A percentile compares a stretch with the other conserved stretches of the same genome.
Evolutionary conservation across 2,329 filamentous ascomycete genomes (phyloP).

Genomic region (Fusarium protoensiforme): DNA sequence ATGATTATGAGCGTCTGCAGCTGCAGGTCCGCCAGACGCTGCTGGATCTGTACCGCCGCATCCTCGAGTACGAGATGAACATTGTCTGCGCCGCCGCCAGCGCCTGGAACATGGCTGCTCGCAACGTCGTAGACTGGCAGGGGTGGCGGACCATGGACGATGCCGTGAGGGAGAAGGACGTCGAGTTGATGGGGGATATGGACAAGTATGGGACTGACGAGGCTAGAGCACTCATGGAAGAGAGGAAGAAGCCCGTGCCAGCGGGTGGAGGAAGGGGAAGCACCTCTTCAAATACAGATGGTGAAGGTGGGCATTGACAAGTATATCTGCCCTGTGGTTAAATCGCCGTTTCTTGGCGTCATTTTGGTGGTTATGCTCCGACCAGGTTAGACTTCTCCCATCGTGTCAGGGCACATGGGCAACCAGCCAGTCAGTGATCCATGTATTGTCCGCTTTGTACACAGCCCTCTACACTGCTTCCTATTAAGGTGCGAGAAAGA

Average conservation of each 20-base stretch:
- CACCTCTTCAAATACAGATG: background rate
- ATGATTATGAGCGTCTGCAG: constrained; percentile 38
- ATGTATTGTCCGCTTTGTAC: background rate
- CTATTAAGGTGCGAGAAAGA: too few species aligned
- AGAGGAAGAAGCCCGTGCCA: constrained; percentile 20
- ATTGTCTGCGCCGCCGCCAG: constrained; percentile 52
- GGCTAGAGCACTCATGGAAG: constrained; percentile 27
- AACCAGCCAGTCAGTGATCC: background rate
- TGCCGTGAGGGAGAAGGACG: constrained; percentile 43
- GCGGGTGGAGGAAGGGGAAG: constrained; percentile 22
- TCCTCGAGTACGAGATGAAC: constrained; percentile 54
- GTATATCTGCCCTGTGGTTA: background rate
- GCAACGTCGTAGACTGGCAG: constrained; percentile 51
- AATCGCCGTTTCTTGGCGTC: background rate
- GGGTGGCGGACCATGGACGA: constrained; percentile 43
- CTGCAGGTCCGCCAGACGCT: constrained; percentile 38
- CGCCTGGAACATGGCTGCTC: constrained; percentile 50
- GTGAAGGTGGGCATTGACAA: background rate
- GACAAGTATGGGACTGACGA: constrained; percentile 30
- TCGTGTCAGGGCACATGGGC: background rate
- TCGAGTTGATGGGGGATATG: constrained; percentile 37
- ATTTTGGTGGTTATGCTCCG: background rate
- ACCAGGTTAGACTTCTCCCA: background rate
- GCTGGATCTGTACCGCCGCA: constrained; percentile 44
- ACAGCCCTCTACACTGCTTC: background rate